A percentile compares a stretch with the other conserved stretches of the same genome.
These are phyloP conservation scores for Cryptosporidium baileyi DNA, from an alignment of 169 alveolate genomes.

Conservation along the genomic window DNA sequence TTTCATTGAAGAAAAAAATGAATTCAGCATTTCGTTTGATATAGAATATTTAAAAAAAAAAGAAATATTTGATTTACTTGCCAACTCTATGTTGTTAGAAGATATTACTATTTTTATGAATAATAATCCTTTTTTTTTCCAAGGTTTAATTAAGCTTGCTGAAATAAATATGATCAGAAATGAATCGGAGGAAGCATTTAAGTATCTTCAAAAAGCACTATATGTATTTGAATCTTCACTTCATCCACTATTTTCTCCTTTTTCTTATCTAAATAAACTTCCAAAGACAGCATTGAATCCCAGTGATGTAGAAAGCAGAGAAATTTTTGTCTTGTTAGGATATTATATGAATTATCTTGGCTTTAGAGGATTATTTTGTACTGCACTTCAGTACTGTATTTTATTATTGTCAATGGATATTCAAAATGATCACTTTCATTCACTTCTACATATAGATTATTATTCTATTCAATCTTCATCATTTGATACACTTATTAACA, in stretches of 20 bases:
- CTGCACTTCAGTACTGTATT: slow-evolving; percentile 52
- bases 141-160: slow-evolving; percentile 32
- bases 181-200: slow-evolving; percentile 38
- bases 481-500: background rate
- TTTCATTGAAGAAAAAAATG: slow-evolving; percentile 43
- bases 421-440: slow-evolving; percentile 35
- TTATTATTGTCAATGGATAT: slow-evolving; percentile 56
- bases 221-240: slow-evolving; percentile 65
- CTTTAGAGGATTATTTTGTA: slow-evolving; percentile 45
- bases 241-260: slow-evolving; percentile 59
- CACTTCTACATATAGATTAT: slow-evolving; percentile 56
- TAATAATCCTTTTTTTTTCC: slow-evolving; percentile 51
- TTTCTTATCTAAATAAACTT: background rate
- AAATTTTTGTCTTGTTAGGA: slow-evolving; percentile 21
- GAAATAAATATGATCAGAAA: slow-evolving; percentile 32
- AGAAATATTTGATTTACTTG: slow-evolving; percentile 17
- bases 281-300: slow-evolving; percentile 23
- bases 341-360: slow-evolving; percentile 49
- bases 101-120: slow-evolving; percentile 43
- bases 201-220: slow-evolving; percentile 33
- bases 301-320: slow-evolving; percentile 48
- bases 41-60: slow-evolving; percentile 43
- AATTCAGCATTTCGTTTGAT: slow-evolving; percentile 51
- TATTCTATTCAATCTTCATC: slow-evolving; percentile 31
- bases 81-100: slow-evolving; percentile 8